A percentile compares a stretch with the other conserved stretches of the same genome.
Evolutionary conservation across 2,329 filamentous ascomycete species (phyloP).

Genomic region (Mycosphaerella sp.): DNA sequence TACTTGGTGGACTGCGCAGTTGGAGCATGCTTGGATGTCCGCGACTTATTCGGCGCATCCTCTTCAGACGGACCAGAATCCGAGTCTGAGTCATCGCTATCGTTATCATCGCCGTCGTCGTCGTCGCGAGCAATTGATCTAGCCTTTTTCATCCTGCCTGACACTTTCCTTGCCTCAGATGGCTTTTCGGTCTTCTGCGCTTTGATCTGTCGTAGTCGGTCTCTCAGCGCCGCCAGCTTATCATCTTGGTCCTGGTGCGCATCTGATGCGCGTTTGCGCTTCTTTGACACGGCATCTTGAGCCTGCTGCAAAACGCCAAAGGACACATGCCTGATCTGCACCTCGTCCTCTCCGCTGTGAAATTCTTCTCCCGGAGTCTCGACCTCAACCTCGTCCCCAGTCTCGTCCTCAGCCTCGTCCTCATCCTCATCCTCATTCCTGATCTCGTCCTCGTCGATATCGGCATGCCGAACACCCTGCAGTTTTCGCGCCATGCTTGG

Average conservation of each 20-base stretch:
- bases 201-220: conserved; percentile 40
- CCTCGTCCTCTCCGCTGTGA: conserved; percentile 36
- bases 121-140: conserved; percentile 10
- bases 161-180: conserved; percentile 20
- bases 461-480: conserved; percentile 19
- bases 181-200: conserved; percentile 25
- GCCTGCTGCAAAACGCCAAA: conserved; percentile 89
- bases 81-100: conserved; percentile 27
- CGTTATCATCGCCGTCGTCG: conserved; percentile 15
- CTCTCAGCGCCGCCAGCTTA: conserved; percentile 43
- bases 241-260: conserved; percentile 38
- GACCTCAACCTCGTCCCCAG: conserved; percentile 14
- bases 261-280: conserved; percentile 41
- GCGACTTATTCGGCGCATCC: conserved; percentile 37
- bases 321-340: conserved; percentile 58
- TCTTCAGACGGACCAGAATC: conserved; percentile 40
- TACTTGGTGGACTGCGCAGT: conserved; percentile 74
- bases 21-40: conserved; percentile 82
- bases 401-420: conserved; percentile 30
- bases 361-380: conserved; percentile 9
- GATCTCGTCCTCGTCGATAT: conserved; percentile 5
- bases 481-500: conserved; percentile 2
- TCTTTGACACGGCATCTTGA: conserved; percentile 58
- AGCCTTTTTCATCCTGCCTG: background rate
- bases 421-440: conserved; percentile 23